Conservation (phyloP, 2,329 filamentous ascomycete species). For the Chaetomium sp. region DNA sequence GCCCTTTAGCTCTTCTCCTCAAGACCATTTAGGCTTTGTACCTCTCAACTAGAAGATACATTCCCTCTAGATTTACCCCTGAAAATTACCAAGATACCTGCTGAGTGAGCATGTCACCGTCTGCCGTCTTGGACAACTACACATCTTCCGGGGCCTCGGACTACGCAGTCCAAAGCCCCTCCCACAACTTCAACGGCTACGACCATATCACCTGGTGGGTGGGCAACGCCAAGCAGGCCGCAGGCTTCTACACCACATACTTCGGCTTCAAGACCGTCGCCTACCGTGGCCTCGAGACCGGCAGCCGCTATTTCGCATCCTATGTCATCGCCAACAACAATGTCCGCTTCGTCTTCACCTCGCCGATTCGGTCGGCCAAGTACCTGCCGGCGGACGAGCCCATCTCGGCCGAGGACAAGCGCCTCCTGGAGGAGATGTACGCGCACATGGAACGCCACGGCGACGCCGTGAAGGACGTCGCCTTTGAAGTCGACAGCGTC, state of each 20-base stretch:
- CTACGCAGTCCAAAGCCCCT: constrained; percentile 45
- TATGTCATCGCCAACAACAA: constrained; percentile 74
- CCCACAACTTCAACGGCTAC: constrained; percentile 68
- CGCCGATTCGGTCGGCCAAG: constrained; percentile 60
- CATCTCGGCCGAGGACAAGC: constrained; percentile 57
- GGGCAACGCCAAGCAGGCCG: constrained; percentile 92
- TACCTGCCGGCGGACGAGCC: constrained; percentile 53
- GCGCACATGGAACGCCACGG: constrained; percentile 79
- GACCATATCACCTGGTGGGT: constrained; percentile 96
- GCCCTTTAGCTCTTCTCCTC: neutral
- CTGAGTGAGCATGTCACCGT: constrained; percentile 49
- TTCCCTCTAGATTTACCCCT: no score
- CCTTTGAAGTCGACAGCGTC: constrained; percentile 89
- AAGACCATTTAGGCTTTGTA: neutral
- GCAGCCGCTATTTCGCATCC: constrained; percentile 71
- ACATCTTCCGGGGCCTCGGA: constrained; percentile 42
- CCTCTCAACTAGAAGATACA: no score
- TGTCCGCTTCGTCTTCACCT: constrained; percentile 78
- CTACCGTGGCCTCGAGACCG: constrained; percentile 83
- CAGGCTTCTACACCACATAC: constrained; percentile 77
- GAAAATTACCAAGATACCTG: neutral
- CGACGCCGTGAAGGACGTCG: constrained; percentile 90
- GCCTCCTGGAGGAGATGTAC: constrained; percentile 67
- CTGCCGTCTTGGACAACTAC: constrained; percentile 45
- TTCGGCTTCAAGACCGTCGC: constrained; percentile 81